Percentiles rank a stretch among this genome's conserved stretches.
Evolutionary conservation across 306 rosid genomes (phyloP).

Genomic region (Quercus robur): DNA sequence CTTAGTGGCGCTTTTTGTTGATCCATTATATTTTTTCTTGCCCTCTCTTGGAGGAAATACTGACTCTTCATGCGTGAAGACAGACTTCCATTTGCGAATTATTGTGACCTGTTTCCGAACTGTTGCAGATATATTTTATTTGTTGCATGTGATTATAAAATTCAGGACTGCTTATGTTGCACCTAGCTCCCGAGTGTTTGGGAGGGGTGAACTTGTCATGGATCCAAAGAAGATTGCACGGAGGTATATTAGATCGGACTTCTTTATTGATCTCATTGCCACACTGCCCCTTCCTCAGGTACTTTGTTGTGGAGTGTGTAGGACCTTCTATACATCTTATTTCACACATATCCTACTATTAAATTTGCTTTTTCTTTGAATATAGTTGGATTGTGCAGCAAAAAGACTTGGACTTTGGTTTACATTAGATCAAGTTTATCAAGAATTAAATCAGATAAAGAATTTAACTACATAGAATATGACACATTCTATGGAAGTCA

Average conservation of each 20-base stretch:
- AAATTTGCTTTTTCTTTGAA: constrained; percentile 9
- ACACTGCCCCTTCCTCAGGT: constrained; percentile 97
- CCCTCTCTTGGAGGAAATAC: constrained; percentile 48
- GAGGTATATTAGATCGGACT: constrained; percentile 82
- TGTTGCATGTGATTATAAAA: constrained; percentile 82
- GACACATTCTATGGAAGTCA: too few relatives aligned
- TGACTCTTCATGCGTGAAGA: constrained; percentile 57
- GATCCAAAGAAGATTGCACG: constrained; percentile 84
- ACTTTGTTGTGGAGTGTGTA: constrained; percentile 7
- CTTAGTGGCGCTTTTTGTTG: constrained; percentile 80
- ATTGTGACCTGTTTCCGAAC: constrained; percentile 84
- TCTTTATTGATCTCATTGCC: constrained; percentile 91
- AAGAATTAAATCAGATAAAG: neutral
- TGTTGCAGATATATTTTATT: constrained; percentile 77
- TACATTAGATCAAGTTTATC: neutral
- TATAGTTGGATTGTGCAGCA: neutral
- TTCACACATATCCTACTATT: neutral
- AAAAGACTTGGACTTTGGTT: neutral
- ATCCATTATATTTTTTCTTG: constrained; percentile 83
- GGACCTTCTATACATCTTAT: neutral
- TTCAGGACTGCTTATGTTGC: constrained; percentile 93
- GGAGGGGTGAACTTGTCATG: constrained; percentile 98
- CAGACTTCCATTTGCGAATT: constrained; percentile 66
- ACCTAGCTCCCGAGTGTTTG: constrained; percentile 91
- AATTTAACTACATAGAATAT: neutral